Evolutionary conservation across 495 filamentous ascomycete species (phyloP).

Genomic region (Xanthoparmelia taractica): DNA sequence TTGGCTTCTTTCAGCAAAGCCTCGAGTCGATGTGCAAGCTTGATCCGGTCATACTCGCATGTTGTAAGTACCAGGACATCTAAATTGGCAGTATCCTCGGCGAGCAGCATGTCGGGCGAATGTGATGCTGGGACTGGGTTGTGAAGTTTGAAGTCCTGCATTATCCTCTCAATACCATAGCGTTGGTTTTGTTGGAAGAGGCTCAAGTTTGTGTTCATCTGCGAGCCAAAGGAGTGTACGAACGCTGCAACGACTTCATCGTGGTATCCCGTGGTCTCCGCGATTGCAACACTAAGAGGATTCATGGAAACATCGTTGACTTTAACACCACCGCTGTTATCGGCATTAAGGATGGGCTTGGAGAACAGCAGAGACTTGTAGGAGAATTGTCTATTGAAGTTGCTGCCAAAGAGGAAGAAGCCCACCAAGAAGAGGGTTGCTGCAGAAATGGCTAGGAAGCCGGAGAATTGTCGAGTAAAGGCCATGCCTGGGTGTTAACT

Average conservation of each 20-base stretch:
- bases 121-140: slow-evolving; percentile 11
- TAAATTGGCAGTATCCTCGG: background rate
- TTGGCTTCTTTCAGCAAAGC: slow-evolving; percentile 21
- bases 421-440: background rate
- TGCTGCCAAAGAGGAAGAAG: slow-evolving; percentile 3
- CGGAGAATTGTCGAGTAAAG: background rate
- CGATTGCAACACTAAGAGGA: slow-evolving; percentile 10
- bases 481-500: background rate
- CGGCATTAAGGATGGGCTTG: background rate
- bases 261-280: slow-evolving; percentile 26
- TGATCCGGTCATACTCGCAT: slow-evolving; percentile 24
- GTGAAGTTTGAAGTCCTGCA: slow-evolving; percentile 21
- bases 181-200: slow-evolving; percentile 24
- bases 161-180: slow-evolving; percentile 26
- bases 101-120: slow-evolving; percentile 11
- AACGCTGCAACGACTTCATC: slow-evolving; percentile 29
- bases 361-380: slow-evolving; percentile 6
- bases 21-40: slow-evolving; percentile 7
- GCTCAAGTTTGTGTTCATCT: slow-evolving; percentile 16
- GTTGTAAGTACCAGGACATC: slow-evolving; percentile 26
- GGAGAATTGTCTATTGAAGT: background rate
- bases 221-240: slow-evolving; percentile 26
- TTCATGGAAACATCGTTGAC: background rate
- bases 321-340: too few species aligned
- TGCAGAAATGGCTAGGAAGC: background rate